Base-by-base conservation (phyloP, 2,329 filamentous ascomycete species). In the Trichoderma lentiforme region DNA sequence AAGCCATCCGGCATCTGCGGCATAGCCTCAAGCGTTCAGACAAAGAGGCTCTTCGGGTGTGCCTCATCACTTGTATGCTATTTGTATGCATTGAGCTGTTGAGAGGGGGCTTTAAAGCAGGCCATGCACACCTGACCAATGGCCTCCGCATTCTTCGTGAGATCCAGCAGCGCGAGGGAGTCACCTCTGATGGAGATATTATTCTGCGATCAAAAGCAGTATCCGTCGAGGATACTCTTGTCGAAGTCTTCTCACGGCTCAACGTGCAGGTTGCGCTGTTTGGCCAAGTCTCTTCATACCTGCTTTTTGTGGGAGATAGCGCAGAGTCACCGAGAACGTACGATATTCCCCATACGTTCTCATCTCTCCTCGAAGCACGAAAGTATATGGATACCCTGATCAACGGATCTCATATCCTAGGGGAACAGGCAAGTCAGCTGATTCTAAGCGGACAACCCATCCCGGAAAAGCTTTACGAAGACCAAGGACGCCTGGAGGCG, bases 21-120 rank as follows among this genome's bases (percentile, higher is more conserved):
- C 74, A 70, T 6, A 80, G 79, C 53, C 73, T 79, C 14, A 39
- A 61, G 8, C 14, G 65, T 60, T 21, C 74, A 71, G 75, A 76
- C n/a, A 77, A 77, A 26, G 69, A 76, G 12, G 80, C 80, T 2
- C 61, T 80, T 0, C 78, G 79, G 3, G 75, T 83, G n/a, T 78
- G 80, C 3, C 76, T 85, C n/a, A 81, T 84, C 36, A 77, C 80
- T 1, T 85, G 83, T 64, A 75, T 83, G 64, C 32, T 84, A 0
- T 84, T 85, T 66, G 77, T 82, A 3, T 80, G 77, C 43, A 71
- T 84, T 51, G 84, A 85, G 62, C 80, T 81, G 28, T 73, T 84
- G 5, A 79, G 81, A 6, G 79, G 79, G 0, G 76, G 77, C 32
- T 78, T 77, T 72, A 51, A 74, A 28, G 76, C 75, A 34, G 76